Evolutionary conservation across 805 yeast species (phyloP).

Genomic region (Kluyveromyces nonfermentans): DNA sequence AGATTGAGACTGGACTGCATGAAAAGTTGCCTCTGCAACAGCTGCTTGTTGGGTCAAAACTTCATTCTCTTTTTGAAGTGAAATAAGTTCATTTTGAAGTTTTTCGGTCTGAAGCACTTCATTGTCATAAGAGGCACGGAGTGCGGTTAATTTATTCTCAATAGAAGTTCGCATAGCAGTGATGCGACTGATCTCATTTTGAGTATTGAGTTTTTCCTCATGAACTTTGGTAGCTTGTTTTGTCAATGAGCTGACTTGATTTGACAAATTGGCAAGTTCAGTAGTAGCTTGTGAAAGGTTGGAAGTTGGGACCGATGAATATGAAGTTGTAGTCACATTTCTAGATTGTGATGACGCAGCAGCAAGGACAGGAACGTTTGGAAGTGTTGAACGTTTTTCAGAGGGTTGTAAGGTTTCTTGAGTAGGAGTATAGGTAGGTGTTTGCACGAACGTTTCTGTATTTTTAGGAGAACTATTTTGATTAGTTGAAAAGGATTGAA

Average conservation of each 20-base stretch:
- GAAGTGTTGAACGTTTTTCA: conserved; percentile 12
- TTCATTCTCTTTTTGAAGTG: conserved; percentile 58
- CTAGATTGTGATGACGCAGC: conserved; percentile 12
- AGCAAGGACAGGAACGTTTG: conserved; percentile 28
- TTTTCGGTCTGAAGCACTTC: conserved; percentile 70
- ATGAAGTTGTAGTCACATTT: conserved; percentile 33
- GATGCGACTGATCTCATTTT: conserved; percentile 64
- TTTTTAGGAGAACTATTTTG: conserved; percentile 26
- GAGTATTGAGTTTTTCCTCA: conserved; percentile 64
- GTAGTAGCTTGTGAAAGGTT: conserved; percentile 71
- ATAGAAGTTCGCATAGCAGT: conserved; percentile 60
- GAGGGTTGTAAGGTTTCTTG: conserved; percentile 13
- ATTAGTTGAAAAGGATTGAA: conserved; percentile 7
- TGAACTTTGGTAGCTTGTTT: conserved; percentile 63
- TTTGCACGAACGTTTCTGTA: conserved; percentile 40
- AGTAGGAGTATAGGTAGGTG: conserved; percentile 37
- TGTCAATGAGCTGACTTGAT: conserved; percentile 72
- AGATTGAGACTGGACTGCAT: conserved; percentile 57
- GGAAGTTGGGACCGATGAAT: conserved; percentile 51
- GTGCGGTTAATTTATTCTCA: conserved; percentile 54
- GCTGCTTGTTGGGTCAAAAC: conserved; percentile 62
- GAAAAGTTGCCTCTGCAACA: conserved; percentile 67
- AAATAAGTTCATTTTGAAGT: conserved; percentile 53
- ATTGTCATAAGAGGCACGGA: conserved; percentile 64
- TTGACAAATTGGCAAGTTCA: conserved; percentile 78